Evolutionary conservation across 1,139 yeast species (phyloP), one percentile per base, ranked within the genome.

Genomic region (Pichia sp.): DNA sequence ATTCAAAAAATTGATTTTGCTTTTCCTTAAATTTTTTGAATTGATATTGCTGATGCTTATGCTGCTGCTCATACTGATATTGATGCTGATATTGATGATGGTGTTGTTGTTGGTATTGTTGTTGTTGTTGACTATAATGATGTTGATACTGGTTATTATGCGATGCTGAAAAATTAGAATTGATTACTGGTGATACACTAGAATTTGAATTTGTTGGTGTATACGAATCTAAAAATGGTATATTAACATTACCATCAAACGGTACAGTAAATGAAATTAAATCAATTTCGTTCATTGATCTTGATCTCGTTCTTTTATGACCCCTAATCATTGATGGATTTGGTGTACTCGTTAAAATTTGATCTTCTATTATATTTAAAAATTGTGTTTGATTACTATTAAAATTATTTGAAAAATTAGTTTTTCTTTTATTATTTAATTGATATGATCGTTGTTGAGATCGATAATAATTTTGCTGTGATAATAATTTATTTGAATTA

Each of bases 281-380:
- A 39, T 58, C 62, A 42, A 64, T 53, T 37, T 63, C 65, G 30
- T 62, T 61, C 42, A 64, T 51, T 9, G 68, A 65, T 40, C 66
- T 54, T 6, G 68, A 65, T 49, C 68, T 55, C 3, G 66, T 61
- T 39, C 68, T 53, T 44, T 65, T 65, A 46, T 65, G 68, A 5
- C 66, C 63, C 44, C 62, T 45, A 8, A 34, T 7, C 2, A n/a
- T 18, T 11, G 26, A 26, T 9, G 27, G 6, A 7, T 32, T 18
- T 33, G 46, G 40, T n/a, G 41, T 43, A 28, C 39, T 43, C 7
- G 46, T 38, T 30, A 8, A 30, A 30, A 6, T 30, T 30, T 30
- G 32, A 30, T 30, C 32, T 6, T 30, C 32, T 6, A 30, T 30
- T 6, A 30, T 30, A 30, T 30, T 30, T 30, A 30, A 30, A 30